Evolutionary conservation across 1,284 basidiomycete genomes (phyloP), one percentile per base, ranked within the genome.

Genomic region (Pseudozyma sp.): DNA sequence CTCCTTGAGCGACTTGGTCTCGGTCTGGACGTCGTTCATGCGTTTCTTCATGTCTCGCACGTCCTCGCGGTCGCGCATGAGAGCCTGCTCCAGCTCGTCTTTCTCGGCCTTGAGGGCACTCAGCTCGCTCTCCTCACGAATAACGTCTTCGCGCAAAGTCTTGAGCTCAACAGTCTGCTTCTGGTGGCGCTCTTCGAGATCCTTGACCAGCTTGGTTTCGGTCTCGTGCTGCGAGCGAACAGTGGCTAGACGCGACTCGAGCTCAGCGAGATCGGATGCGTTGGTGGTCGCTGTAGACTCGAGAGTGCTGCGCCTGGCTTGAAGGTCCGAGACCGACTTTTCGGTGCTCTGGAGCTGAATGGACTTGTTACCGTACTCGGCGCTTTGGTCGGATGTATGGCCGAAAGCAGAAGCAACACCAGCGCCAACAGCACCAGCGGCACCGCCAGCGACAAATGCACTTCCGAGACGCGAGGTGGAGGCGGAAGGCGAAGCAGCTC

Each of bases 51-150:
- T 86, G 35, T 91, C 93, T 44, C 96, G 88, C 1, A 93, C 90
- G 69, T 98, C 95, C 85, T 99, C 97, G 86, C 97, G 97, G 85
- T 98, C 97, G 38, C 92, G 89, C 76, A 99, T 85, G 59, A 97
- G 89, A 0, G 89, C 86, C 36, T 95, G 93, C 85, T 97, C 95
- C 12, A 97, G 88, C 86, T 99, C 96, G 31, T 91, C 88, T 87
- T 96, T 97, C 86, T 98, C 95, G 19, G 94, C 90, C 39, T 92
- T 89, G 56, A 97, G 85, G 5, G 92, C 95, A 75, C 92, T 95
- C 38, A 99, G 88, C 78, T 97, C 94, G 81, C 93, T 95, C 86
- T 99, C 95, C 4, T 92, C 92, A 50, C 89, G 89, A 76, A 99
- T 99, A 38, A 97, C 87, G 56, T 97, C 92, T 60, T 92, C 89